Percentiles rank a stretch among this genome's conserved stretches.
These are phyloP conservation scores for Fomitopsis serialis DNA, from an alignment of 768 basidiomycete genomes.

Conservation along the genomic window DNA sequence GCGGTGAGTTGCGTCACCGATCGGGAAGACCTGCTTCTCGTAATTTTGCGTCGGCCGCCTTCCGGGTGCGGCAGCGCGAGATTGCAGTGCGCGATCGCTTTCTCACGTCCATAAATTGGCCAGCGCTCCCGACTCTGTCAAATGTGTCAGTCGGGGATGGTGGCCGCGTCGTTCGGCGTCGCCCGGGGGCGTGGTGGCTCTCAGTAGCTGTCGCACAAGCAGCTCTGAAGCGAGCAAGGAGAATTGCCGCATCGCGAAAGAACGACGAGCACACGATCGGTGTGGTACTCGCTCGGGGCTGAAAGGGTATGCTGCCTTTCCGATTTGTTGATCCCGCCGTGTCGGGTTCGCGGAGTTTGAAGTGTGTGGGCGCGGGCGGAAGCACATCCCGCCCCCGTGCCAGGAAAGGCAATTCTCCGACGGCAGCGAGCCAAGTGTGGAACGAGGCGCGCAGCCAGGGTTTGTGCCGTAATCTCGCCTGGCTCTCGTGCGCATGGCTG, in stretches of 20 bases:
- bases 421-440: neutral
- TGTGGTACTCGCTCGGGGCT: too few relatives aligned
- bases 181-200: neutral
- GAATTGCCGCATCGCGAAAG: neutral
- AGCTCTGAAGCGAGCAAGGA: neutral
- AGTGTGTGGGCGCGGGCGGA: neutral
- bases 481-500: too few relatives aligned
- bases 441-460: neutral
- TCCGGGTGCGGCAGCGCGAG: neutral
- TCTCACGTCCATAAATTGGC: neutral
- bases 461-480: too few relatives aligned
- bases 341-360: neutral
- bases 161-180: neutral
- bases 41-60: neutral
- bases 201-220: neutral
- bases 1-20: neutral
- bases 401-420: neutral
- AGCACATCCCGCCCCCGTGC: neutral
- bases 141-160: neutral
- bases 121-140: neutral
- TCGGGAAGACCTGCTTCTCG: neutral
- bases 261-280: neutral
- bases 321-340: too few relatives aligned
- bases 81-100: neutral
- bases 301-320: too few relatives aligned